Percentiles rank a stretch among this genome's conserved stretches.
These are phyloP conservation scores for Podochytrium sp. DNA, from an alignment of 192 early-diverging fungal species.

Conservation along the genomic window DNA sequence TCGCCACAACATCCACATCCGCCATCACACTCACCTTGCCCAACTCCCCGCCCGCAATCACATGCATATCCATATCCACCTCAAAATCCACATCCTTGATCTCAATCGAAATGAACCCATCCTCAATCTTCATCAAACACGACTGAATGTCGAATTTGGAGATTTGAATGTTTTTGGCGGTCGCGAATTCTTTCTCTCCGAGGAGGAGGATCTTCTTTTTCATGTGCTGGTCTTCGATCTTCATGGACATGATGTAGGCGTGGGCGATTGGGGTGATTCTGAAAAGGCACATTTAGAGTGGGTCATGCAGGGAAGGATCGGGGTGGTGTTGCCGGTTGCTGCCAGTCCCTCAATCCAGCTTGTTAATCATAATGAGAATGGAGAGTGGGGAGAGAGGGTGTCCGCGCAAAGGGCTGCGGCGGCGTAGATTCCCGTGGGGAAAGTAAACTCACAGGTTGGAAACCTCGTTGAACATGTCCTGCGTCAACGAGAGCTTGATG, in stretches of 20 bases:
- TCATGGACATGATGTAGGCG: background rate
- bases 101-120: constrained; percentile 5
- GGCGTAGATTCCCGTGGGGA: background rate
- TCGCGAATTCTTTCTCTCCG: constrained; percentile 16
- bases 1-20: constrained; percentile 5
- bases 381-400: background rate
- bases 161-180: constrained; percentile 19
- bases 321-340: background rate
- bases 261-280: constrained; percentile 33
- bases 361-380: background rate
- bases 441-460: constrained; percentile 8
- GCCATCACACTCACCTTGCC: background rate
- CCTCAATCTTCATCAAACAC: constrained; percentile 8
- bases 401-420: background rate
- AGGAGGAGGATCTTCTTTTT: constrained; percentile 12
- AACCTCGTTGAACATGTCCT: constrained; percentile 24
- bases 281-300: background rate
- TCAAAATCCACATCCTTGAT: constrained; percentile 26
- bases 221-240: constrained; percentile 34
- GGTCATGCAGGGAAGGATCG: background rate
- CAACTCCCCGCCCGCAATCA: background rate
- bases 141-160: constrained; percentile 6
- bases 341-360: background rate
- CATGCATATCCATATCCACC: constrained; percentile 10
- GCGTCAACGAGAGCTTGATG: background rate